Evolutionary conservation across 2,329 filamentous ascomycete species (phyloP), one percentile per base, ranked within the genome.

Genomic region (Scedosporium boydii): DNA sequence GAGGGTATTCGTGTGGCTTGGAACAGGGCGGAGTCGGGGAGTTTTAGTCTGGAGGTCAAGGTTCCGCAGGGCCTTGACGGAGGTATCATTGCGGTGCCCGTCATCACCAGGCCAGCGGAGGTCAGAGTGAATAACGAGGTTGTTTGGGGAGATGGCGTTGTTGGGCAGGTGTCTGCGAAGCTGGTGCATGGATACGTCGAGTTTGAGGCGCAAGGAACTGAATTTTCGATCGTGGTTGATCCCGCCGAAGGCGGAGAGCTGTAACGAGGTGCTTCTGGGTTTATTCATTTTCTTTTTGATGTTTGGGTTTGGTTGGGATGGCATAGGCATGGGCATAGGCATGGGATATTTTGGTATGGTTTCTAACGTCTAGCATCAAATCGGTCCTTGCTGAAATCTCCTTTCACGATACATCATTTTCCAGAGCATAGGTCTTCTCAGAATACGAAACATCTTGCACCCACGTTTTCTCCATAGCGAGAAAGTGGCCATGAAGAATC

Each of bases 21-120:
- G 61, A 44, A 42, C 38, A 42, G 57, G 23, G 42, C 16, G 18
- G 44, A 41, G 55, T 29, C 18, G 6, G 44, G 41, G 12, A 29
- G 38, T n/a, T 62, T 62, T 26, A n/a, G 7, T 21, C 42, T 62
- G 21, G 55, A 59, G 3, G 41, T 62, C n/a, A 18, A 51, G 55
- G 61, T 53, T 9, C 61, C 61, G 2, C 41, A 61, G 34, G 60
- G 34, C 18, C 14, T 61, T 5, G 60, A 53, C n/a, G 27, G 21
- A 12, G 60, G 60, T n/a, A 53, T 41, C 18, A 44, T 61, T n/a
- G 48, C 60, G 5, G 60, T 61, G 29, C 60, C 60, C 21, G 34
- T 46, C 0, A 29, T 34, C 6, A 23, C 27, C 18, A 26, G 51
- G 12, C 27, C 16, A 5, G 60, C 1, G 6, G 51, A 18, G 10